A percentile compares a stretch with the other conserved stretches of the same genome.
Conservation (phyloP, 352 stramenopile genomes). For the Phytophthora hybrid region DNA sequence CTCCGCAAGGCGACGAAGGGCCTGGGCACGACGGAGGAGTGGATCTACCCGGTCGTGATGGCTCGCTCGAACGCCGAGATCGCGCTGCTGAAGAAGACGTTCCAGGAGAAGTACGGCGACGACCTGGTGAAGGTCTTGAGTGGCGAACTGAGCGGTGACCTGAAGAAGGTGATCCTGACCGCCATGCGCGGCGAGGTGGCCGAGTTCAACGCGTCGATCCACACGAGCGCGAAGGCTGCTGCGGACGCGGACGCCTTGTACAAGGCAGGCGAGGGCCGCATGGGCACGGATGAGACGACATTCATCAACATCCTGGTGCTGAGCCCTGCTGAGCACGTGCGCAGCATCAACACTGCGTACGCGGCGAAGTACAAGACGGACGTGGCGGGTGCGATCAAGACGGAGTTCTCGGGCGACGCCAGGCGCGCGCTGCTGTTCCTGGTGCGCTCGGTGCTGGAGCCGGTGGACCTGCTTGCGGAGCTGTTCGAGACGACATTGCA, state of each 20-base stretch:
- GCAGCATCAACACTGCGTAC: constrained; percentile 42
- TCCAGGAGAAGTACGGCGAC: constrained; percentile 51
- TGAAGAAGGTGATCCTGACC: constrained; percentile 12
- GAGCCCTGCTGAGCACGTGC: constrained; percentile 40
- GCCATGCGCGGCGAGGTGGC: constrained; percentile 49
- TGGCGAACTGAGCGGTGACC: neutral
- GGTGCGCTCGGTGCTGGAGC: constrained; percentile 39
- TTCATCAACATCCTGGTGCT: constrained; percentile 48
- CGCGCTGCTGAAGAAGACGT: too few relatives aligned
- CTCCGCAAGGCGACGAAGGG: too few relatives aligned
- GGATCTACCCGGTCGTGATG: too few relatives aligned
- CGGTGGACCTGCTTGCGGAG: constrained; percentile 40
- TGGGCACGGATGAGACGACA: constrained; percentile 27
- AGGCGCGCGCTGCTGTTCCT: constrained; percentile 39
- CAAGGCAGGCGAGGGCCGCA: constrained; percentile 60
- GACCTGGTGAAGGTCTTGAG: constrained; percentile 52
- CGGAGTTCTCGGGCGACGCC: constrained; percentile 39
- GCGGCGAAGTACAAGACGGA: constrained; percentile 39
- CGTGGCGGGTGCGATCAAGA: constrained; percentile 38
- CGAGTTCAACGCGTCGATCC: constrained; percentile 55
- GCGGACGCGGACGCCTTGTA: constrained; percentile 56
- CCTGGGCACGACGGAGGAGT: too few relatives aligned
- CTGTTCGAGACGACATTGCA: constrained; percentile 48
- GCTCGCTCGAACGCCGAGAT: too few relatives aligned
- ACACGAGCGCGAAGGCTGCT: constrained; percentile 57